Base-by-base conservation (phyloP, 2,329 filamentous ascomycete species). In the Colletotrichum agaves region DNA sequence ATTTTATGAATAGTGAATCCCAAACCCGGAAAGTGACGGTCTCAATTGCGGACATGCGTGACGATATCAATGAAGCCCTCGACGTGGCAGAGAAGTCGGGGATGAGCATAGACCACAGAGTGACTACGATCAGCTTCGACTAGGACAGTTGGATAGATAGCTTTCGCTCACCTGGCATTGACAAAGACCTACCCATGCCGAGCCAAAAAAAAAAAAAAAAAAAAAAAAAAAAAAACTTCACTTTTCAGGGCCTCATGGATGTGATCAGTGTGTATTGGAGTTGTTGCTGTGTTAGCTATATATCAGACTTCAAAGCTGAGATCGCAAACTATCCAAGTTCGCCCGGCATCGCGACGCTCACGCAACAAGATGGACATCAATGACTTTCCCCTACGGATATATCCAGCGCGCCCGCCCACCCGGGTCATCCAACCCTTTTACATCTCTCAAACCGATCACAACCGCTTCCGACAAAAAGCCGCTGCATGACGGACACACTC, bases 251-350 rank as follows among this genome's bases (percentile, higher is more conserved):
- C 11, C n/a, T n/a, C 41, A 15, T 17, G 19, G 41, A 44, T 19
- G n/a, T 31, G 46, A 53, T 11, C 37, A 37, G 49, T 47, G 43
- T 50, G 41, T 33, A 44, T 52, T 21, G 65, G 41, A 56, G 41
- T 60, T 44, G 59, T 61, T 43, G 53, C 53, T 65, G 37, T 55
- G 19, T 53, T 56, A 68, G 33, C 47, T 60, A 21, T 68, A 65
- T 61, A 68, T 43, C 15, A 37, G 43, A 44, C 19, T 31, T 6
- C 23, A 55, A 68, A 65, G 61, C 47, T 47, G 61, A 60, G 61
- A 39, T 41, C n/a, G 47, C 61, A 52, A 60, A 39, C 41, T 50
- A 27, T 60, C 27, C 47, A 15, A 53, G 53, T 39, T 60, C 49
- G 65, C 47, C 27, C 46, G 35, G 21, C 47, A 65, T 37, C 46